Evolutionary conservation across 768 basidiomycete species (phyloP).

Genomic region (Kockovaella imperatae): DNA sequence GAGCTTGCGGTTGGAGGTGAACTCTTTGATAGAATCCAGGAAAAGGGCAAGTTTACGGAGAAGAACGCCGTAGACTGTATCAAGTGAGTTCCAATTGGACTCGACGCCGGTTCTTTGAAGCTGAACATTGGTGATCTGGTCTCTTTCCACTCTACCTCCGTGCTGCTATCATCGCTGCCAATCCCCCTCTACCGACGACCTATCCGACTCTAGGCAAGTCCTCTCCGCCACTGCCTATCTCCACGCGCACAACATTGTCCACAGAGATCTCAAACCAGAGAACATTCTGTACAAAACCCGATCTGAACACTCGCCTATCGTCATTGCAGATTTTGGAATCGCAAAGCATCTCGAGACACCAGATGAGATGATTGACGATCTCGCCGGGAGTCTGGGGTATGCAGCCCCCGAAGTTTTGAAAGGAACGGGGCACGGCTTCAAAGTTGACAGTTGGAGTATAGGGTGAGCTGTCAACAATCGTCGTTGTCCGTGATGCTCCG

Average conservation of each 20-base stretch:
- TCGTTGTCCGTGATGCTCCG: neutral
- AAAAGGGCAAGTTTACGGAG: slow-evolving; percentile 87
- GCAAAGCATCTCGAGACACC: slow-evolving; percentile 41
- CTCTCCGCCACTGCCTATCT: slow-evolving; percentile 81
- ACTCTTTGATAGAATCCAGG: slow-evolving; percentile 77
- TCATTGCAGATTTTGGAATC: slow-evolving; percentile 96
- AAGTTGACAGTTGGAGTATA: slow-evolving; percentile 88
- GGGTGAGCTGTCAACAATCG: slow-evolving; percentile 54
- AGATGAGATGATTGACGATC: slow-evolving; percentile 33
- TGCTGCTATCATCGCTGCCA: neutral
- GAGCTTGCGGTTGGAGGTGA: slow-evolving; percentile 92
- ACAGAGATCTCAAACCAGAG: slow-evolving; percentile 95
- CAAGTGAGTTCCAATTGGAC: slow-evolving; percentile 49
- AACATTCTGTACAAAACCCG: slow-evolving; percentile 87
- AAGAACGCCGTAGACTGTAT: slow-evolving; percentile 75
- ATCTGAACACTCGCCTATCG: slow-evolving; percentile 69
- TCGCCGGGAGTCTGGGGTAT: slow-evolving; percentile 61
- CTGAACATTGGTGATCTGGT: neutral
- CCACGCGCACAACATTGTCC: slow-evolving; percentile 87
- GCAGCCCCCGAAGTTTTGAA: slow-evolving; percentile 64
- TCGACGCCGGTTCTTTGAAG: neutral
- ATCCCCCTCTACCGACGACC: neutral
- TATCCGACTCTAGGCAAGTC: slow-evolving; percentile 54
- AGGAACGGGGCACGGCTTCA: slow-evolving; percentile 76
- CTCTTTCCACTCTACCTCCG: neutral